Conservation (phyloP, 73 alveolate species). For the Tetrahymena thermophila region DNA sequence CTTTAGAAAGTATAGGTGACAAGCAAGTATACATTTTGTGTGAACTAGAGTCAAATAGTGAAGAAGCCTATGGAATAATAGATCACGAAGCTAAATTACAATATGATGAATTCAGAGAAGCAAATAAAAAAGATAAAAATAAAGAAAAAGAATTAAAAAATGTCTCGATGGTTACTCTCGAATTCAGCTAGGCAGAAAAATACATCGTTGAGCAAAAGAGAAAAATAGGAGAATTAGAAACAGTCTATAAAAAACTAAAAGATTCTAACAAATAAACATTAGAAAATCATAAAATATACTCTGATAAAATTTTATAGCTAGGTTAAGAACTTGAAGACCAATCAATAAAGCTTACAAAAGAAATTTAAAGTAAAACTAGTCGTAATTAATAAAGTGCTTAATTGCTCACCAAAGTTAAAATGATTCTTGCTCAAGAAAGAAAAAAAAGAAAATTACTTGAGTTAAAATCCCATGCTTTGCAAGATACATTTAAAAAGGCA, state of each 20-base stretch:
- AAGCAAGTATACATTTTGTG: constrained; percentile 12
- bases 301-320: background rate
- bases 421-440: constrained; percentile 20
- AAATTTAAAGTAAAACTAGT: background rate
- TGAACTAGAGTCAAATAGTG: constrained; percentile 30
- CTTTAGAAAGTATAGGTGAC: constrained; percentile 22
- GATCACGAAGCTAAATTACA: constrained; percentile 19
- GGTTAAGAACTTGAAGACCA: constrained; percentile 7
- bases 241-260: constrained; percentile 9
- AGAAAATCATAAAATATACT: constrained; percentile 9
- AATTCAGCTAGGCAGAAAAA: constrained; percentile 36
- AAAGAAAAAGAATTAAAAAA: constrained; percentile 22
- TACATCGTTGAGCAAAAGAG: constrained; percentile 35
- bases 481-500: constrained; percentile 33
- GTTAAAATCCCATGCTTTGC: constrained; percentile 4
- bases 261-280: background rate
- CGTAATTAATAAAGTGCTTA: constrained; percentile 13
- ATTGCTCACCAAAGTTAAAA: background rate
- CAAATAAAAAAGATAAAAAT: background rate
- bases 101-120: constrained; percentile 31
- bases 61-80: constrained; percentile 30
- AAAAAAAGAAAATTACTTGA: constrained; percentile 32
- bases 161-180: constrained; percentile 32
- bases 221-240: constrained; percentile 28
- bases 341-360: constrained; percentile 6